Conservation (phyloP, 805 yeast species). For the Suhomyces prunicola region DNA sequence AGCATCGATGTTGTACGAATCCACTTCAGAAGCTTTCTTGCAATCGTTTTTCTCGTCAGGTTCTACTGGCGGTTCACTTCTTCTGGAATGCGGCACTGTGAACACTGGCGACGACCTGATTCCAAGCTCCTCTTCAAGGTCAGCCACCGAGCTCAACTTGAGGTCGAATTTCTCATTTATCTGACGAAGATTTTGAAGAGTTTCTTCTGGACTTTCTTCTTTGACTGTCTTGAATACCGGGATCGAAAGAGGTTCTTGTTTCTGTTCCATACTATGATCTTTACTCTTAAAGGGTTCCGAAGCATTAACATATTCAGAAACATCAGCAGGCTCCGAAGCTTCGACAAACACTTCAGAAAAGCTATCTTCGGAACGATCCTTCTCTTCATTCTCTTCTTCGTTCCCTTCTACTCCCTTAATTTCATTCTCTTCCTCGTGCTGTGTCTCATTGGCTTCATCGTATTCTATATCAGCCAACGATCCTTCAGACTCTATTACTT, state of each 20-base stretch:
- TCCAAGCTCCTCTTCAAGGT: constrained; percentile 16
- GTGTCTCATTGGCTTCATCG: constrained; percentile 1
- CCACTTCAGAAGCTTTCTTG: not conserved
- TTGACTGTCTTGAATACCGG: constrained; percentile 28
- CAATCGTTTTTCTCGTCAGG: not conserved
- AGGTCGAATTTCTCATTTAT: constrained; percentile 24
- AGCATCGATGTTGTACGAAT: not conserved
- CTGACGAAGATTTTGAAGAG: constrained; percentile 18
- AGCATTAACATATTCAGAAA: not conserved
- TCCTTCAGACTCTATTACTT: constrained; percentile 16
- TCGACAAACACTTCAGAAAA: not conserved
- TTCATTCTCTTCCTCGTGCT: not conserved
- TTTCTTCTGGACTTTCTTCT: constrained; percentile 23
- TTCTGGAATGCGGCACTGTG: not conserved
- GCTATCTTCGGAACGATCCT: not conserved
- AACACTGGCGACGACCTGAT: constrained; percentile 3
- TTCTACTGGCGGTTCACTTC: not conserved
- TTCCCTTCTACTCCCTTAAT: not conserved
- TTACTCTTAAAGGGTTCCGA: not conserved
- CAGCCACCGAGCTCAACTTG: constrained; percentile 18
- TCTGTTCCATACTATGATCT: not conserved
- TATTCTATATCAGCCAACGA: constrained; percentile 17
- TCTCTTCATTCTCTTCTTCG: not conserved
- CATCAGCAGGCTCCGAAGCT: not conserved
- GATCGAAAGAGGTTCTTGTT: not conserved